Base-by-base conservation (phyloP, 805 yeast species). In the Starmerella khaoyaiensis region DNA sequence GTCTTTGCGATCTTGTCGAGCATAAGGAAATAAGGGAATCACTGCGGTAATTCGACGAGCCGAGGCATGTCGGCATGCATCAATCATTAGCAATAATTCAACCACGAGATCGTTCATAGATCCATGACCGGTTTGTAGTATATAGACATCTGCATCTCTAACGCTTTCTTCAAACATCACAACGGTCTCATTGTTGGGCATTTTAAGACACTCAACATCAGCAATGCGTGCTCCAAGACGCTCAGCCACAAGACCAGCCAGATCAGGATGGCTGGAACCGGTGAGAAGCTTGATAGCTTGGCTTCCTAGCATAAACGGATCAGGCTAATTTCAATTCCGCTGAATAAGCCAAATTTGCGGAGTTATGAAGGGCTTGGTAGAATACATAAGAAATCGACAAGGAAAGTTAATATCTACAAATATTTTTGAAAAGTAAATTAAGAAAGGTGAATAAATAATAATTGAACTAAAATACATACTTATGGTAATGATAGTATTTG, bases 1-100 rank as follows among this genome's bases (percentile, higher is more conserved):
- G 59, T 87, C 97, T 60, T 87, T 87, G 60, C 86, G 80, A 61
- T 87, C 98, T 60, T 87, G 98, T 62, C 98, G 74, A 3, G 97
- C 97, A 56, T 87, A 87, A 11, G 96, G 95, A 63, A 86, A 87
- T 59, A 79, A 81, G 33, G 98, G 98, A 43, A 90, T 73, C 38
- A 87, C 93, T 0, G 94, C 95, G 1, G 96, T 86, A 54, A 87
- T 79, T 44, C 87, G 69, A 55, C 96, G 71, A 1, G 95, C 96
- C 23, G 94, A 81, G 2, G 97, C 97, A n/a, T 86, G 75, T 53
- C 78, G 79, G 62, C 96, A 84, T 12, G 97, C 97, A 58, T 83
- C 84, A 47, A 87, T 75, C 76, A 87, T 76, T 42, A 87, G 76
- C 42, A 90, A 67, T 31, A 87, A 63, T 56, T 90, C 98, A 76